These are phyloP conservation scores for Arxiozyma slooffiae DNA, from an alignment of 1,139 yeast genomes.

Conservation along the genomic window DNA sequence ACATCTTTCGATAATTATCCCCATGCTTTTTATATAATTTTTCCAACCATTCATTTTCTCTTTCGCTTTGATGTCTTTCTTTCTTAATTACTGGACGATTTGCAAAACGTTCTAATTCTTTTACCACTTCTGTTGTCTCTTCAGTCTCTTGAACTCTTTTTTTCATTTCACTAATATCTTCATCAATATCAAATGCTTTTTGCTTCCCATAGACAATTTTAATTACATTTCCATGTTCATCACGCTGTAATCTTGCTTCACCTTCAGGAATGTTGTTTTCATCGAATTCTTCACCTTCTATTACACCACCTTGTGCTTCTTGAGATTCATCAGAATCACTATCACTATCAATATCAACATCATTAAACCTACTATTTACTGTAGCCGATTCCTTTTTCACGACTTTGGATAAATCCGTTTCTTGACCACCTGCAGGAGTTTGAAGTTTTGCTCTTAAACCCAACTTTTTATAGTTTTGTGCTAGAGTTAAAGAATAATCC, in stretches of 20 bases:
- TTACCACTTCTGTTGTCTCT: slow-evolving; percentile 45
- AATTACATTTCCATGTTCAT: slow-evolving; percentile 59
- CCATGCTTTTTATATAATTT: slow-evolving; percentile 68
- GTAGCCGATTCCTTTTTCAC: slow-evolving; percentile 17
- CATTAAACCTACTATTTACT: slow-evolving; percentile 24
- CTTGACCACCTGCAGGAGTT: slow-evolving; percentile 57
- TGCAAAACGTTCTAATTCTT: slow-evolving; percentile 62
- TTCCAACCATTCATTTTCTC: slow-evolving; percentile 69
- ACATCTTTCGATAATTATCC: slow-evolving; percentile 81
- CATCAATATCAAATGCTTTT: slow-evolving; percentile 23
- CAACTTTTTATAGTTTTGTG: slow-evolving; percentile 70
- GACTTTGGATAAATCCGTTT: slow-evolving; percentile 36
- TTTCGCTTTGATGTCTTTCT: slow-evolving; percentile 52
- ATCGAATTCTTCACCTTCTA: slow-evolving; percentile 31
- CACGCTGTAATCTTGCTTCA: slow-evolving; percentile 72
- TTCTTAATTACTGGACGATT: slow-evolving; percentile 41
- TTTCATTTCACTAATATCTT: slow-evolving; percentile 25
- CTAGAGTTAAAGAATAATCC: slow-evolving; percentile 73
- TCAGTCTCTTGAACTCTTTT: slow-evolving; percentile 27
- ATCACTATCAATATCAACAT: slow-evolving; percentile 26
- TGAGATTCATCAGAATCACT: slow-evolving; percentile 26
- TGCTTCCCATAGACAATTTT: slow-evolving; percentile 63
- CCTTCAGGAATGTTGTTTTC: slow-evolving; percentile 52
- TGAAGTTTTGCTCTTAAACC: slow-evolving; percentile 67
- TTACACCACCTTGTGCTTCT: slow-evolving; percentile 31